These are phyloP conservation scores for Pichia sp. DNA, from an alignment of 1,139 yeast genomes.

Conservation along the genomic window DNA sequence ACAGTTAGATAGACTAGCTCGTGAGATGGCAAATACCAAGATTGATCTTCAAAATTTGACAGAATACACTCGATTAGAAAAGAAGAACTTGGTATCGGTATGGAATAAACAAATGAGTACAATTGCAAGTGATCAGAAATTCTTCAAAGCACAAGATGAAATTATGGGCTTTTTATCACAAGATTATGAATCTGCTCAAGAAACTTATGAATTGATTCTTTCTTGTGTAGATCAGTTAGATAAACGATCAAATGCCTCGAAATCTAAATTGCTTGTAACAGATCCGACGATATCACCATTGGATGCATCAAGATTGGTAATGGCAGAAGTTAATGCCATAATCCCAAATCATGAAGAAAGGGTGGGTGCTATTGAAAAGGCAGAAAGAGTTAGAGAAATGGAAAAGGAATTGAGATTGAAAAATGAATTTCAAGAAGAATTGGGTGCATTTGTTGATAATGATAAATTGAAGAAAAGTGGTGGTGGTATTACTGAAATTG, in stretches of 20 bases:
- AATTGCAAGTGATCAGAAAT: slow-evolving; percentile 91
- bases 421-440: slow-evolving; percentile 74
- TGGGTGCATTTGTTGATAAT: slow-evolving; percentile 80
- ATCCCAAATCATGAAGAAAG: slow-evolving; percentile 80
- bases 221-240: slow-evolving; percentile 76
- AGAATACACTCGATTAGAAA: slow-evolving; percentile 59
- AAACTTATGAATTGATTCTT: slow-evolving; percentile 73
- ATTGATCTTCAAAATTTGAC: slow-evolving; percentile 44
- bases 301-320: slow-evolving; percentile 68
- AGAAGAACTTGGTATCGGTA: slow-evolving; percentile 79
- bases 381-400: slow-evolving; percentile 71
- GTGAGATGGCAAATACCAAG: slow-evolving; percentile 57
- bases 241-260: slow-evolving; percentile 30
- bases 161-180: slow-evolving; percentile 71
- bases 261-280: slow-evolving; percentile 38
- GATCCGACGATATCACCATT: slow-evolving; percentile 64
- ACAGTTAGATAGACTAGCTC: slow-evolving; percentile 58
- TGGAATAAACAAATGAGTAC: slow-evolving; percentile 91
- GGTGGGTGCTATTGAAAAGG: slow-evolving; percentile 79
- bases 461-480: slow-evolving; percentile 57
- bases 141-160: slow-evolving; percentile 83
- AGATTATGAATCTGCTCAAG: slow-evolving; percentile 71
- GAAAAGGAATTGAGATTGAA: slow-evolving; percentile 52
- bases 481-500: slow-evolving; percentile 87
- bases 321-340: slow-evolving; percentile 70